A percentile compares a stretch with the other conserved stretches of the same genome.
These are phyloP conservation scores for Sideroxylon spinosum DNA, from an alignment of 179 eudicot genomes.

Conservation along the genomic window DNA sequence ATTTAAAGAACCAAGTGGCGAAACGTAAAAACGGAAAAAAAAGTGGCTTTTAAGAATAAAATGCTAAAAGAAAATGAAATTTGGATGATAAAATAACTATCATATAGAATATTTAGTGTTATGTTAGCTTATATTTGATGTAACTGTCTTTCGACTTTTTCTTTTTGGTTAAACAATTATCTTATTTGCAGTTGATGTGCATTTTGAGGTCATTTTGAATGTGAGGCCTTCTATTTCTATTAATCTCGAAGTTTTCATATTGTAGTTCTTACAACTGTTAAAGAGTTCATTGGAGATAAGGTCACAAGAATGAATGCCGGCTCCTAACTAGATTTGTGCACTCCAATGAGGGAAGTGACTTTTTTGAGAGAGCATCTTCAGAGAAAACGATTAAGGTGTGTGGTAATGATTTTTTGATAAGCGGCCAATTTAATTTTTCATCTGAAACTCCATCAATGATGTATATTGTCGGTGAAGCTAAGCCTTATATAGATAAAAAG, in stretches of 20 bases:
- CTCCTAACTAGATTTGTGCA: neutral
- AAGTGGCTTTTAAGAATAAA: no score
- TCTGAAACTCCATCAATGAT: neutral
- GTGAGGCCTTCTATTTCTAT: neutral
- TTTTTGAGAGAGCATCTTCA: neutral
- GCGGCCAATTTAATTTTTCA: neutral
- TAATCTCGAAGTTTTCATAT: neutral
- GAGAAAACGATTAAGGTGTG: neutral
- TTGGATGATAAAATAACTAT: no score
- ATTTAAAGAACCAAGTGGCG: no score
- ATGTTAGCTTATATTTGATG: neutral
- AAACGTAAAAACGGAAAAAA: no score
- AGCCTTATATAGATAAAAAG: neutral
- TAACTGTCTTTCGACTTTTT: neutral
- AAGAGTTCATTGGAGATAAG: constrained; percentile 25
- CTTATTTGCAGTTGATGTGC: neutral
- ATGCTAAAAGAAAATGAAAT: no score
- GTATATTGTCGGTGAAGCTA: neutral
- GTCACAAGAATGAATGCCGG: constrained; percentile 19
- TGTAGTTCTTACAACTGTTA: constrained; percentile 23
- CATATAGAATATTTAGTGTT: no score
- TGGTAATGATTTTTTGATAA: neutral
- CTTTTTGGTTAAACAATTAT: neutral
- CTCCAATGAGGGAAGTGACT: neutral
- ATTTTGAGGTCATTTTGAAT: neutral